Conservation (phyloP, 148 eudicot species). For the Nepenthes gracilis region DNA sequence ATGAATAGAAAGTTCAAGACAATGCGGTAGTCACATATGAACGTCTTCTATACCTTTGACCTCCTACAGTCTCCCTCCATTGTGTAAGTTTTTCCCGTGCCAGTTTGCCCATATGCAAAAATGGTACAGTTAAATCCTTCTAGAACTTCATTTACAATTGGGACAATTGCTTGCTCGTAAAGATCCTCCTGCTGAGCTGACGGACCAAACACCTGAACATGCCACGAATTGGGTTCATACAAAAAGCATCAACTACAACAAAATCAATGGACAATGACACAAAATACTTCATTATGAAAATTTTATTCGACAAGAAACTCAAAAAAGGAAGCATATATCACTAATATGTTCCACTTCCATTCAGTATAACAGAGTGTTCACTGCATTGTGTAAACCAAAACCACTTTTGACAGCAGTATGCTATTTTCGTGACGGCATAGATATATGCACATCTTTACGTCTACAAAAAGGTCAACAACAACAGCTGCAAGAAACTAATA, state of each 20-base stretch:
- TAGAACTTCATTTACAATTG: conserved; percentile 87
- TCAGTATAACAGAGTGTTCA: too few relatives aligned
- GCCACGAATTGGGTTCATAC: neutral
- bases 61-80: conserved; percentile 97
- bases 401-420: too few relatives aligned
- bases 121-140: conserved; percentile 98
- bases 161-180: conserved; percentile 85
- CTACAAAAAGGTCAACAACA: too few relatives aligned
- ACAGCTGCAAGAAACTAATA: too few relatives aligned
- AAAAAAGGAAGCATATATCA: too few relatives aligned
- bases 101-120: conserved; percentile 99
- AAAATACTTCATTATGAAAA: too few relatives aligned
- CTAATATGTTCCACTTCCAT: too few relatives aligned
- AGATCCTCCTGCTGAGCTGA: conserved; percentile 70
- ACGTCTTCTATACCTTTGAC: conserved; percentile 51
- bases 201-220: conserved; percentile 86
- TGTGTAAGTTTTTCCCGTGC: conserved; percentile 97
- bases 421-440: too few relatives aligned
- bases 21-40: neutral
- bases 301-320: too few relatives aligned
- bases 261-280: neutral
- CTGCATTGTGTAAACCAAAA: too few relatives aligned
- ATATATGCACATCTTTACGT: too few relatives aligned
- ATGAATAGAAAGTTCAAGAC: neutral
- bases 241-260: neutral